phyloP scores from a whole-genome alignment of 225 moss, liverwort and hornwort species.

The Pseudisothecium myosuroides region DNA sequence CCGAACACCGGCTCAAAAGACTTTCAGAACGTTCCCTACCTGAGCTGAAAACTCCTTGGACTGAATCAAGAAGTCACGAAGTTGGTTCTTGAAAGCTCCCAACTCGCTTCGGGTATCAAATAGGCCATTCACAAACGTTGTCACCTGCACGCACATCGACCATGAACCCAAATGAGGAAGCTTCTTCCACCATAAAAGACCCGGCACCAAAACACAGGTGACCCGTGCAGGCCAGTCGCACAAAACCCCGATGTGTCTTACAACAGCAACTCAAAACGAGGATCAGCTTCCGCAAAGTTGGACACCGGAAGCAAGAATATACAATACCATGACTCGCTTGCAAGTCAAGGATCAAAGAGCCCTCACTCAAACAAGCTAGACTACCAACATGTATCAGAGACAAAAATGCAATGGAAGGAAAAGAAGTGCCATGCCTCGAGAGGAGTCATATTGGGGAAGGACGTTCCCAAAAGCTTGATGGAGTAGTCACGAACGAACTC shows the following conservation, averaged over 20 bases:
- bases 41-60: not conserved
- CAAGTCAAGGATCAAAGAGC: not conserved
- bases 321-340: not conserved
- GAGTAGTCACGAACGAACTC: conserved; percentile 88
- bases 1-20: not conserved
- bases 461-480: conserved; percentile 87
- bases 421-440: conserved; percentile 39
- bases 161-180: not conserved
- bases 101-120: conserved; percentile 71
- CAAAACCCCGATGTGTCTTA: not conserved
- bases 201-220: not conserved
- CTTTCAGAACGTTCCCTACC: not conserved
- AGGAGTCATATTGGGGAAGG: conserved; percentile 94
- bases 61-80: not conserved
- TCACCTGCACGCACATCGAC: conserved; percentile 37
- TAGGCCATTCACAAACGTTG: conserved; percentile 71
- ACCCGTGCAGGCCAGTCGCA: not conserved
- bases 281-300: not conserved
- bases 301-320: not conserved
- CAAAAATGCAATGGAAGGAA: not conserved
- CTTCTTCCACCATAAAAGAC: not conserved
- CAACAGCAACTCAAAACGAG: not conserved
- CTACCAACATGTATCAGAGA: not conserved
- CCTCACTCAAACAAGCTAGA: not conserved
- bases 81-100: conserved; percentile 78